Percentiles rank a stretch among this genome's conserved stretches.
Evolutionary conservation across 352 stramenopile species (phyloP).

Genomic region (Phytophthora pinifolia): DNA sequence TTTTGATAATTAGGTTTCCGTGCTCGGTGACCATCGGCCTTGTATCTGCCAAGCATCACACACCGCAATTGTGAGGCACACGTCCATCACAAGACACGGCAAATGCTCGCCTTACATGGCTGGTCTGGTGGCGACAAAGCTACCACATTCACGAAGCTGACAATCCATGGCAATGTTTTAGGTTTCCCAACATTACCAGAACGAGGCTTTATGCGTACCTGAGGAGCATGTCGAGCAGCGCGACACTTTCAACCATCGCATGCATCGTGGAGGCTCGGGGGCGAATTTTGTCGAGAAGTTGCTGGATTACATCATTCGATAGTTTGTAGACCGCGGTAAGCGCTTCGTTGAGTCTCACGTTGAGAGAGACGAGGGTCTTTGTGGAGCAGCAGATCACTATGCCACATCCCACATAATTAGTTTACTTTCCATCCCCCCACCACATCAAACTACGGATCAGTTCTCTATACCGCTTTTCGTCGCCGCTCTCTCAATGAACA

Average conservation of each 20-base stretch:
- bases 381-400: conserved; percentile 87
- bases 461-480: conserved; percentile 54
- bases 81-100: background rate
- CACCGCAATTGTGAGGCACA: background rate
- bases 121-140: conserved; percentile 70
- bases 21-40: conserved; percentile 64
- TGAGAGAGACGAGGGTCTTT: conserved; percentile 84
- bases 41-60: conserved; percentile 42
- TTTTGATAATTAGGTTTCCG: conserved; percentile 81
- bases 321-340: conserved; percentile 87
- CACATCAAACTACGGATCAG: background rate
- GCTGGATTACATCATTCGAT: conserved; percentile 85
- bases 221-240: conserved; percentile 92
- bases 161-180: background rate
- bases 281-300: conserved; percentile 79
- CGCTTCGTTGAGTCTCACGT: conserved; percentile 79
- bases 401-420: conserved; percentile 8
- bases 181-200: background rate
- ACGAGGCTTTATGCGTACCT: conserved; percentile 38
- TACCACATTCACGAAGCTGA: conserved; percentile 89
- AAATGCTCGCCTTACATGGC: conserved; percentile 46
- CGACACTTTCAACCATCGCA: conserved; percentile 85
- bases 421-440: background rate
- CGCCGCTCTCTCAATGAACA: conserved; percentile 67
- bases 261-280: conserved; percentile 77